Evolutionary conservation across 305 asterid species (phyloP).

Genomic region (Caryopteris hybrid): DNA sequence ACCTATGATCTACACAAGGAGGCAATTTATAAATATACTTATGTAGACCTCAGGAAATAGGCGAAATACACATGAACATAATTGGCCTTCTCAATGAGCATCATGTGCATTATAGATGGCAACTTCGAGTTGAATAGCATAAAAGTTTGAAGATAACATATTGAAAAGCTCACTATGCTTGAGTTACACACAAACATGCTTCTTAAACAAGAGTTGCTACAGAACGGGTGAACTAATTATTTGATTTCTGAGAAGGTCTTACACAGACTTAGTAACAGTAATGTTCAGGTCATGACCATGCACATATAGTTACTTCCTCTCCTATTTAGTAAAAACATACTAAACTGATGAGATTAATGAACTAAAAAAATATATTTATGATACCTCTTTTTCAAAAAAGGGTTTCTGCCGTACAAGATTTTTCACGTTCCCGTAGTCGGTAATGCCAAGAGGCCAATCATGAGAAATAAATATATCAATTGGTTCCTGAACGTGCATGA

Average conservation of each 20-base stretch:
- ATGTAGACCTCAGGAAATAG: neutral
- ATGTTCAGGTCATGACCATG: neutral
- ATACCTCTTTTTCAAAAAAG: conserved; percentile 76
- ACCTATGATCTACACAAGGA: neutral
- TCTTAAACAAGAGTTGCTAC: neutral
- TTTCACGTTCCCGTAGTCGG: conserved; percentile 63
- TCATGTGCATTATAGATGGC: neutral
- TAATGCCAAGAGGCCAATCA: conserved; percentile 95
- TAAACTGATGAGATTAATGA: neutral
- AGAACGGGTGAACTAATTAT: neutral
- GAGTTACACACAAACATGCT: neutral
- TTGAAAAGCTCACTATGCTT: too few species aligned
- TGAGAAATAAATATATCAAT: conserved; percentile 91
- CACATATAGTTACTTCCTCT: neutral
- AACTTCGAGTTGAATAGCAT: neutral
- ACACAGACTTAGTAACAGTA: neutral
- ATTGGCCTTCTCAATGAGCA: neutral
- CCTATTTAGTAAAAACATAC: neutral
- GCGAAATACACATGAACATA: neutral
- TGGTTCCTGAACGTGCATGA: conserved; percentile 92
- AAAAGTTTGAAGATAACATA: neutral
- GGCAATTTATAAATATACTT: neutral
- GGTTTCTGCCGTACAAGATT: conserved; percentile 67
- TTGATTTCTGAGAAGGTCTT: neutral
- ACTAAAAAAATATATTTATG: neutral